Evolutionary conservation across 768 basidiomycete species (phyloP), one percentile per base, ranked within the genome.

Genomic region (Mycena pura): DNA sequence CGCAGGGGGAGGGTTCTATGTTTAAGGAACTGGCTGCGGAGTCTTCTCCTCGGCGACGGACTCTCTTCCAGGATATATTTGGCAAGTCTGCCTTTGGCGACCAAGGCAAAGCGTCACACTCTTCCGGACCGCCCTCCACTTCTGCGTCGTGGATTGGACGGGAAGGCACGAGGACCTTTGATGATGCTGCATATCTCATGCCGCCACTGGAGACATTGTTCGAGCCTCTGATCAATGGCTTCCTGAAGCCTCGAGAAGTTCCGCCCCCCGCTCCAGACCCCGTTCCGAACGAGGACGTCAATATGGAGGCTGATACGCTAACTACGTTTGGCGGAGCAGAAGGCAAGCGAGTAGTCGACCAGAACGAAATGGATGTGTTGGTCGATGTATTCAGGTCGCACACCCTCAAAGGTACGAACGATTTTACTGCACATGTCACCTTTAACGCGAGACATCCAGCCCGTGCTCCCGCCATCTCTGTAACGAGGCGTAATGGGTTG

Each of bases 61-160:
- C 92, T 8, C 78, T 97, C 7, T 93, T 96, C 76, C 90, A 93
- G 72, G 94, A 96, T 69, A 92, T 96, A 69, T 97, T 96, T 70
- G 95, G 95, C 36, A 79, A 84, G 59, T 85, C 92, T 41, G 90
- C 90, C 3, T 86, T 95, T 66, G 67, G 73, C 24, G 73, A 72
- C 38, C 39, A 69, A 6, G 70, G 77, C 29, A 61, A 70, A 31
- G 63, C 72, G 17, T 50, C 63, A 13, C 31, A 53, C 29, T 55
- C 68, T 24, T 52, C 63, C n/a, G 46, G 56, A 6, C 22, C 57
- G 38, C 46, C 60, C 51, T 57, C 64, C 19, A 47, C 52, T 11
- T 34, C 57, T 39, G 57, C 63, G 27, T 50, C 64, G 15, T 60
- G 57, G 61, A 55, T 73, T 64, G 77, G 73, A 70, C 82, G 74